phyloP scores from a whole-genome alignment of 2,329 filamentous ascomycete species.

The Scortechinia acanthostroma region DNA sequence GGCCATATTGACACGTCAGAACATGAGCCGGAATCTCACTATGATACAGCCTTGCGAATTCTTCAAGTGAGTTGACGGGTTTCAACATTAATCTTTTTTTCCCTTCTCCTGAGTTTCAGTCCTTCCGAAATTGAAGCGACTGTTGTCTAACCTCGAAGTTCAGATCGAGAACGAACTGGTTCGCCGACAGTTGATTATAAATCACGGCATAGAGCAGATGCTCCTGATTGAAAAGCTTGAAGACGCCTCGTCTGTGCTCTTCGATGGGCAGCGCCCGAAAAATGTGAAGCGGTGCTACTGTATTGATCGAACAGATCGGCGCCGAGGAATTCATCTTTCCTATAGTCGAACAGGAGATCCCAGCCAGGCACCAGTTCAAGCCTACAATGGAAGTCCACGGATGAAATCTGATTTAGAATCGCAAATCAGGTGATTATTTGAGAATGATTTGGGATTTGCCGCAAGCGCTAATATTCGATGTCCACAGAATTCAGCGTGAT shows the following conservation, averaged over 20 bases:
- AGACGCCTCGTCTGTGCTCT: conserved; percentile 41
- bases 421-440: conserved; percentile 23
- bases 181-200: conserved; percentile 53
- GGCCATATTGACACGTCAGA: conserved; percentile 30
- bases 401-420: conserved; percentile 50
- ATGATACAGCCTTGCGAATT: conserved; percentile 47
- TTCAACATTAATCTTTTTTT: background rate
- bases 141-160: background rate
- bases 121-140: background rate
- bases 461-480: background rate
- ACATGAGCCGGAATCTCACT: conserved; percentile 43
- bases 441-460: background rate
- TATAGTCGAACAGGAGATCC: background rate
- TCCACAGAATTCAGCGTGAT: background rate
- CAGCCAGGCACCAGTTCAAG: conserved; percentile 7
- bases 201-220: conserved; percentile 52
- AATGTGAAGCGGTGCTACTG: conserved; percentile 49
- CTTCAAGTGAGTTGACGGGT: conserved; percentile 20
- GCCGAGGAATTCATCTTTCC: conserved; percentile 30
- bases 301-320: conserved; percentile 30
- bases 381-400: conserved; percentile 35
- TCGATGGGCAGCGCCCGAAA: conserved; percentile 25
- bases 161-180: conserved; percentile 46
- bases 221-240: conserved; percentile 44
- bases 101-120: no score